Evolutionary conservation across 805 yeast genomes (phyloP), one percentile per base, ranked within the genome.

Genomic region (Komagataella kurtzmanii): DNA sequence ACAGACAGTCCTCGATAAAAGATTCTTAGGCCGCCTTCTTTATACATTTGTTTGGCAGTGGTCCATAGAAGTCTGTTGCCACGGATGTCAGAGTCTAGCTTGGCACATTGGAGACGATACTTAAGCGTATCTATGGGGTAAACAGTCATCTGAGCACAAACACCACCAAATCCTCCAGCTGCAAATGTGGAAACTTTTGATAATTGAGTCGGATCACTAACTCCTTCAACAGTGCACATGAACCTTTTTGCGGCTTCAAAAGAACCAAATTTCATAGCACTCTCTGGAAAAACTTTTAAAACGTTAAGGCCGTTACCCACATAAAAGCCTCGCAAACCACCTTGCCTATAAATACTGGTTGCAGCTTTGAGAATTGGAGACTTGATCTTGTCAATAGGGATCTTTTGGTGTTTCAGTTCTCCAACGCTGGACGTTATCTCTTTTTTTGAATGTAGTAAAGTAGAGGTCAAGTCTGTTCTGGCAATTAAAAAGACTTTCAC

Each of bases 161-260:
- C 95, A 62, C 99, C 99, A 46, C 97, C 99, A 46, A 93, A 64
- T 49, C 99, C 99, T 67, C 99, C 99, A 21, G 97, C 89, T 36
- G 88, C 65, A 62, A 89, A 93, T 0, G 97, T 89, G 1, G 97
- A 77, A 1, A 77, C 61, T 55, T 81, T 80, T 0, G 96, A 85
- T 51, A 91, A 68, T 47, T 86, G 77, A 1, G 83, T 66, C 2
- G 83, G 76, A 61, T 85, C 90, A 10, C 74, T 73, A 6, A 80
- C 81, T 12, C 95, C 95, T 66, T 88, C 97, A 6, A 90, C 54
- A 24, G 70, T 64, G 18, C 95, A 83, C 61, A 93, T 70, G 24
- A 83, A 61, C 52, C 85, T 73, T 61, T 93, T 93, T 0, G 90
- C 83, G 4, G 88, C 77, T 65, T 91, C 99, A 65, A 93, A 91